phyloP scores from a whole-genome alignment of 108 stramenopile genomes.

The Epithemia pelagica region DNA sequence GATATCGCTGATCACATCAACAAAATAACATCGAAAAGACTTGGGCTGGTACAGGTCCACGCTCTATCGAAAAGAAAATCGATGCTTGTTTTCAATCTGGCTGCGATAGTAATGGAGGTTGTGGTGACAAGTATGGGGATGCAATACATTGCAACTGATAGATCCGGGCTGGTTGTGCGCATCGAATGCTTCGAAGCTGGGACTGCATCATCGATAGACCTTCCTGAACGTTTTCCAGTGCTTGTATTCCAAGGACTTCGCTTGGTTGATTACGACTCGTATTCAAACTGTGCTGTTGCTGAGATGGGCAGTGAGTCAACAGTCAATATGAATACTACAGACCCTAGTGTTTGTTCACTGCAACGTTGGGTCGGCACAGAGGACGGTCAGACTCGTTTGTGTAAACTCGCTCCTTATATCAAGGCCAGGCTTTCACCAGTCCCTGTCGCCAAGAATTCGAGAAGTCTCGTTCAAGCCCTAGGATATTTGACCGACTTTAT shows the following conservation, averaged over 20 bases:
- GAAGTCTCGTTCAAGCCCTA: not conserved
- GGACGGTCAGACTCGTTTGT: not conserved
- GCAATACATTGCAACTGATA: conserved; percentile 39
- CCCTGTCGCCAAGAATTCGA: not conserved
- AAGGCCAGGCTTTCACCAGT: not conserved
- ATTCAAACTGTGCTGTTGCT: conserved; percentile 38
- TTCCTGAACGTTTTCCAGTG: conserved; percentile 1
- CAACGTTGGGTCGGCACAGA: not conserved
- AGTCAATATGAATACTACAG: conserved; percentile 8
- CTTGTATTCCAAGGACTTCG: conserved; percentile 48
- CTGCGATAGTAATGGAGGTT: conserved; percentile 3
- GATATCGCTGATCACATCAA: conserved; percentile 12
- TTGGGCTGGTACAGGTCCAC: conserved; percentile 13
- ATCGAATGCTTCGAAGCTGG: not conserved
- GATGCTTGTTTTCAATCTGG: not conserved
- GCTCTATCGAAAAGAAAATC: conserved; percentile 9
- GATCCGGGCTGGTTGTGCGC: conserved; percentile 18
- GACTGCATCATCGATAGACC: not conserved
- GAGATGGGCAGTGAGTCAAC: conserved; percentile 31
- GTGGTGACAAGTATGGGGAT: conserved; percentile 14
- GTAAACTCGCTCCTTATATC: not conserved
- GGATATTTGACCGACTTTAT: conserved; percentile 5
- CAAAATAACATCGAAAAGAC: conserved; percentile 25
- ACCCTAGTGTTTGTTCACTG: not conserved
- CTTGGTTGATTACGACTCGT: conserved; percentile 7